Conservation (phyloP, 225 moss, liverwort and hornwort genomes). For the Pseudoscleropodium purum region DNA sequence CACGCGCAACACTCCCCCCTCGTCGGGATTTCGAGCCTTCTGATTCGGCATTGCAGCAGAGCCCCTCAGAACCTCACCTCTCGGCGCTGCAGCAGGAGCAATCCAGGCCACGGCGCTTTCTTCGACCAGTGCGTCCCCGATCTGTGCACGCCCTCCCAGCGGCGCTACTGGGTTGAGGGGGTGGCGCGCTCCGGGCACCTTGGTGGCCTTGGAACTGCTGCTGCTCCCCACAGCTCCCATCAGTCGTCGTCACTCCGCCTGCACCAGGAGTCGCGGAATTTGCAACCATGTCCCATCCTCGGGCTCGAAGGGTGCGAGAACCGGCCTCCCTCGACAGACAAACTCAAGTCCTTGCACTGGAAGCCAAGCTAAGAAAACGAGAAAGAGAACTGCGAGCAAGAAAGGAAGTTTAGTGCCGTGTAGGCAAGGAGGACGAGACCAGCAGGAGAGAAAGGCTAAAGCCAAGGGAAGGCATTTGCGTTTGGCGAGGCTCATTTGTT, state of each 20-base stretch:
- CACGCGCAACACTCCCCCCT: conserved; percentile 35
- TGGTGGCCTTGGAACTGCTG: not conserved
- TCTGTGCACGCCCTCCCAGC: not conserved
- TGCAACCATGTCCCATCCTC: not conserved
- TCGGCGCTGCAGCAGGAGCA: not conserved
- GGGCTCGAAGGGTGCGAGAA: too few species aligned
- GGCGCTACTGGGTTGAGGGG: not conserved
- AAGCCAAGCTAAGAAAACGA: not conserved
- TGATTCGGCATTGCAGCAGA: not conserved
- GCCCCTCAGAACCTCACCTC: not conserved
- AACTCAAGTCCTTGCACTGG: not conserved
- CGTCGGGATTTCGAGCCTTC: not conserved
- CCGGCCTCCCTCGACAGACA: not conserved
- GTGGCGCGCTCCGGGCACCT: not conserved
- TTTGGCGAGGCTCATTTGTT: too few species aligned
- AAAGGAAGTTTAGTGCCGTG: not conserved
- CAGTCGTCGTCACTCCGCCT: not conserved
- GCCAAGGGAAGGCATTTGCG: too few species aligned
- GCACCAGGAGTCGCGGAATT: not conserved
- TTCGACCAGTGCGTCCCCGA: not conserved
- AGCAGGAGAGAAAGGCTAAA: not conserved
- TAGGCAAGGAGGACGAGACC: too few species aligned
- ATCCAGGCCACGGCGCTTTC: not conserved
- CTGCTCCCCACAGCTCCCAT: conserved; percentile 8
- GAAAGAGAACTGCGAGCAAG: not conserved